These are phyloP conservation scores for Flaveria ramosissima DNA, from an alignment of 129 eudicot species.

Conservation along the genomic window DNA sequence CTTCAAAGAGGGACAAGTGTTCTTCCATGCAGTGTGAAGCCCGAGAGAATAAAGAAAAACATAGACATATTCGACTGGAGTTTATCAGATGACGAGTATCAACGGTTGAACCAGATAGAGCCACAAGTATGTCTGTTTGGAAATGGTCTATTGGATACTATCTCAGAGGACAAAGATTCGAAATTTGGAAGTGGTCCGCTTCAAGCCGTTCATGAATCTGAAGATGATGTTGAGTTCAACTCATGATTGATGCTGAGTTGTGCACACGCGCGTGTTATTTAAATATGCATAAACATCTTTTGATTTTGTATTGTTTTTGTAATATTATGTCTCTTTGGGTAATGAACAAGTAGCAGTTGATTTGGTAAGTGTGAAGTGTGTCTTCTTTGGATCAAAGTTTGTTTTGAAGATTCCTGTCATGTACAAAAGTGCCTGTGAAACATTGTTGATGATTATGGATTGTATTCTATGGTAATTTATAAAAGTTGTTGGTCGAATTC, in stretches of 20 bases:
- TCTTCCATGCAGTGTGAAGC: conserved; percentile 62
- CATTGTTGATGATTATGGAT: conserved; percentile 17
- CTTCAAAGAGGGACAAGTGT: conserved; percentile 67
- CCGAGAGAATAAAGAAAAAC: conserved; percentile 53
- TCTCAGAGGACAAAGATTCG: conserved; percentile 44
- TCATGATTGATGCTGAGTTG: conserved; percentile 35
- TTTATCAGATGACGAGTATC: conserved; percentile 44
- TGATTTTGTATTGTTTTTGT: conserved; percentile 28
- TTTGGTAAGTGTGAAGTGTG: conserved; percentile 28
- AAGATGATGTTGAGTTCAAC: conserved; percentile 54
- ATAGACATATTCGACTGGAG: conserved; percentile 54
- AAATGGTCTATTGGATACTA: conserved; percentile 44
- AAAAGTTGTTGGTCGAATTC: background rate
- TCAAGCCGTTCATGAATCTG: conserved; percentile 58
- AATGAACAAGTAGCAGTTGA: conserved; percentile 18
- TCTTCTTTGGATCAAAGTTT: conserved; percentile 21
- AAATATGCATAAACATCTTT: conserved; percentile 22
- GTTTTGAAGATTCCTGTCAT: conserved; percentile 18
- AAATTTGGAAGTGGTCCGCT: conserved; percentile 58
- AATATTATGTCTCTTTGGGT: conserved; percentile 19
- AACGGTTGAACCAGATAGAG: conserved; percentile 53
- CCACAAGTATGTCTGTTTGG: conserved; percentile 65
- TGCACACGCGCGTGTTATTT: conserved; percentile 15
- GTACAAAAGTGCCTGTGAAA: conserved; percentile 26
- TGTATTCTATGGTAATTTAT: background rate